Conservation (phyloP, 192 early-diverging fungal species). For the Pilaira anomala region DNA sequence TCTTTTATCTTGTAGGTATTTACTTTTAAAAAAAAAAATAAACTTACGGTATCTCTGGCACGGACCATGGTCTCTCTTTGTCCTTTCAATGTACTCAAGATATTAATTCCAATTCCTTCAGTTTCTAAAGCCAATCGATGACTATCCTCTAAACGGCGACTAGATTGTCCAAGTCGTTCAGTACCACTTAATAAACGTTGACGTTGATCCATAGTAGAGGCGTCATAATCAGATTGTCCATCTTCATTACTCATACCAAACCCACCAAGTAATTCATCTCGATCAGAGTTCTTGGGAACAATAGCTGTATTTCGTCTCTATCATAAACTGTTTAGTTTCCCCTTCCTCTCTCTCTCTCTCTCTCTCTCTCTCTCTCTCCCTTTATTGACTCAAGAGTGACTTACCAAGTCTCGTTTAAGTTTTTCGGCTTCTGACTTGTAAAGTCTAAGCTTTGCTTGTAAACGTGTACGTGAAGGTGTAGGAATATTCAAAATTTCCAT, state of each 20-base stretch:
- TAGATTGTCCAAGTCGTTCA: slow-evolving; percentile 77
- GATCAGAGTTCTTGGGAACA: slow-evolving; percentile 43
- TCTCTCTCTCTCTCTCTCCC: not conserved
- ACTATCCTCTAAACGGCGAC: slow-evolving; percentile 79
- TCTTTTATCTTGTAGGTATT: not conserved
- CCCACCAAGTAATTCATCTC: slow-evolving; percentile 62
- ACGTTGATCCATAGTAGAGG: slow-evolving; percentile 71
- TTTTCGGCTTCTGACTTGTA: slow-evolving; percentile 82
- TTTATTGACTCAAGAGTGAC: too few species aligned
- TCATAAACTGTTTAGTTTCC: not conserved
- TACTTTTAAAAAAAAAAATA: slow-evolving; percentile 23
- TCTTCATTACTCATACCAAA: slow-evolving; percentile 21
- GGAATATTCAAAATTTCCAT: slow-evolving; percentile 82
- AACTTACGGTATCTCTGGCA: slow-evolving; percentile 78
- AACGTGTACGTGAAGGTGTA: slow-evolving; percentile 55
- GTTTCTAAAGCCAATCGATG: slow-evolving; percentile 90
- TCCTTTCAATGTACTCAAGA: slow-evolving; percentile 74
- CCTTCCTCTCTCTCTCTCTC: not conserved
- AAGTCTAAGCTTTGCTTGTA: slow-evolving; percentile 63
- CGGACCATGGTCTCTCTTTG: slow-evolving; percentile 90
- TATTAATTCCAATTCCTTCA: slow-evolving; percentile 80
- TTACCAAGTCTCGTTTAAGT: slow-evolving; percentile 74
- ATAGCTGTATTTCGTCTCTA: slow-evolving; percentile 48
- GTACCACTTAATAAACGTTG: slow-evolving; percentile 79
- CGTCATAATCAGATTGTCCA: slow-evolving; percentile 46